Percentiles rank a stretch among this genome's conserved stretches.
phyloP scores from a whole-genome alignment of 129 eudicot genomes.

The Helichrysum umbraculigerum region DNA sequence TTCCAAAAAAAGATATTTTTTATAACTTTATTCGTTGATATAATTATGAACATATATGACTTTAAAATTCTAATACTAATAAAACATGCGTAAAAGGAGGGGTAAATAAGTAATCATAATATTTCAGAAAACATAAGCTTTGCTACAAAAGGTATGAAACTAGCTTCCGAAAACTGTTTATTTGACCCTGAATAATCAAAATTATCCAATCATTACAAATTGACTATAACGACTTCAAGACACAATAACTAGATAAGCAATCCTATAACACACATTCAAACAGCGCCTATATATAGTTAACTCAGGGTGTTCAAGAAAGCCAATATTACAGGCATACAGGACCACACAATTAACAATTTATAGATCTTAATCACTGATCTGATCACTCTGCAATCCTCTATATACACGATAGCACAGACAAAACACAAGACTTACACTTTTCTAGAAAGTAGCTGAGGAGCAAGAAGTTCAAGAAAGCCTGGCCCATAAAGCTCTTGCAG shows the following conservation, averaged over 20 bases:
- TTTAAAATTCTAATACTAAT: neutral
- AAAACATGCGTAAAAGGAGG: neutral
- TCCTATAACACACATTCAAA: neutral
- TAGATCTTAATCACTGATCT: neutral
- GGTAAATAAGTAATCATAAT: neutral
- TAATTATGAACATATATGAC: neutral
- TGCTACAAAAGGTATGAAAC: neutral
- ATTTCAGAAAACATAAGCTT: neutral
- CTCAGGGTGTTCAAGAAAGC: neutral
- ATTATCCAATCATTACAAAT: neutral
- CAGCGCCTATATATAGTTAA: neutral
- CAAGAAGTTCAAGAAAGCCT: conserved; percentile 80
- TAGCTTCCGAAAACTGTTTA: neutral
- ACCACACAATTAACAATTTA: neutral
- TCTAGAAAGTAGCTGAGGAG: conserved; percentile 73
- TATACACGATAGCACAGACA: neutral
- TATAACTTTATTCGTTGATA: too few species aligned
- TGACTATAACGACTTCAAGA: neutral
- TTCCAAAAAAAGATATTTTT: too few species aligned
- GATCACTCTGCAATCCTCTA: neutral
- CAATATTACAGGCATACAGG: neutral
- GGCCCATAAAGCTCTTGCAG: conserved; percentile 84
- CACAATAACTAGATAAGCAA: neutral
- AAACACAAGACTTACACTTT: conserved; percentile 67
- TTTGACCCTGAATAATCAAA: neutral